These are phyloP conservation scores for Neofusicoccum umdonicola DNA, from an alignment of 2,329 filamentous ascomycete species.

Conservation along the genomic window DNA sequence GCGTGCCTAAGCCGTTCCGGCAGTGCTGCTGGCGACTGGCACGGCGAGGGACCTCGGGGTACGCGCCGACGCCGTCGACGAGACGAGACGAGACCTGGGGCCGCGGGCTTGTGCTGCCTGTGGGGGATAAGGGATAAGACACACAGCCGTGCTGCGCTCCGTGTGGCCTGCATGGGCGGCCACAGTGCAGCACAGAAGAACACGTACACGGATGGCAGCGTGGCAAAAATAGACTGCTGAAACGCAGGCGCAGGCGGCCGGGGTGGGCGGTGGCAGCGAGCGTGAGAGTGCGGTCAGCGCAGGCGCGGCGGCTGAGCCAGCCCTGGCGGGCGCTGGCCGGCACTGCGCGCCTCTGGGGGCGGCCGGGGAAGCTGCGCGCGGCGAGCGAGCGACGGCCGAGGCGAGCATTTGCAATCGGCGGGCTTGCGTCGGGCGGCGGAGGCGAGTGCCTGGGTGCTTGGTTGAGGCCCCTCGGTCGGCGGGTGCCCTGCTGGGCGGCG, in stretches of 20 bases:
- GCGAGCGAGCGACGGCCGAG: conserved; percentile 11
- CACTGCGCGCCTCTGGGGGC: background rate
- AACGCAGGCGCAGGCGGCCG: conserved; percentile 2
- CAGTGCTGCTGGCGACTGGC: background rate
- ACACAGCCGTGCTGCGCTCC: conserved; percentile 9
- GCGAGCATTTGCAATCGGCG: background rate
- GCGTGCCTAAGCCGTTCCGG: background rate
- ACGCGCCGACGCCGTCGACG: background rate
- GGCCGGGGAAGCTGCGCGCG: background rate
- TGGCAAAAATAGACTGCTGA: conserved; percentile 16
- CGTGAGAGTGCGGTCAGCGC: conserved; percentile 2
- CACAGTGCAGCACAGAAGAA: background rate
- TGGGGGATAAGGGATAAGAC: conserved; percentile 16
- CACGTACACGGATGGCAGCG: conserved; percentile 3
- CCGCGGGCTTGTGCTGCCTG: conserved; percentile 8
- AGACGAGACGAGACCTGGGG: background rate
- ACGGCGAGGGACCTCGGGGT: background rate
- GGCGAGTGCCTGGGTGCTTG: background rate
- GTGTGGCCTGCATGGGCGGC: background rate
- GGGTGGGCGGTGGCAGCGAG: background rate
- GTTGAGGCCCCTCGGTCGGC: background rate
- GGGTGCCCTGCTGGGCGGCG: background rate
- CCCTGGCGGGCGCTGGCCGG: too few relatives aligned
- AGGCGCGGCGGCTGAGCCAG: too few relatives aligned
- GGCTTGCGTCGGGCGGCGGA: background rate